Percentiles rank a stretch among this genome's conserved stretches.
These are phyloP conservation scores for Aspergillus haitiensis DNA, from an alignment of 495 filamentous ascomycete genomes.

Conservation along the genomic window DNA sequence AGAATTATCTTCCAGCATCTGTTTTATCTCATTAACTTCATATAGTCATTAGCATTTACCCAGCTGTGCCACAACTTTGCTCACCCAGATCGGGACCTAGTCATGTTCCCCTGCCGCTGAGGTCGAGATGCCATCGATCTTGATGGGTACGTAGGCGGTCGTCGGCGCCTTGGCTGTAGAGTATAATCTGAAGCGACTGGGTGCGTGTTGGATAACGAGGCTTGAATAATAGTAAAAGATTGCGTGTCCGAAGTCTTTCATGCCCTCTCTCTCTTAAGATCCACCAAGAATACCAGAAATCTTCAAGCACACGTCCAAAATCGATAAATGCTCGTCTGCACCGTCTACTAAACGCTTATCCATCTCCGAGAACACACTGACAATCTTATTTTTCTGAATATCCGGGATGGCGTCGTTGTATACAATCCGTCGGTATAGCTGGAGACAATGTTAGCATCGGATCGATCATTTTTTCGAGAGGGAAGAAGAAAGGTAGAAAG, in stretches of 20 bases:
- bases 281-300: conserved; percentile 72
- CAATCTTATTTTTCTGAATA: conserved; percentile 86
- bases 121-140: too few species aligned
- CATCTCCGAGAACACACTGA: conserved; percentile 83
- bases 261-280: conserved; percentile 15
- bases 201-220: too few species aligned
- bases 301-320: conserved; percentile 79
- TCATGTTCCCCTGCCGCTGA: too few species aligned
- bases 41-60: conserved; percentile 24
- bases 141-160: too few species aligned
- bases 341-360: conserved; percentile 97
- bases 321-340: conserved; percentile 90
- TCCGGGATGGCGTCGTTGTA: conserved; percentile 82
- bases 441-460: not conserved
- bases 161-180: too few species aligned
- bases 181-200: too few species aligned
- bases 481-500: conserved; percentile 20
- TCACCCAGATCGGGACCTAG: not conserved
- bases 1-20: not conserved
- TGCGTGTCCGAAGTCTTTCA: not conserved
- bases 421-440: conserved; percentile 83
- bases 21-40: conserved; percentile 19
- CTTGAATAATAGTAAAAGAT: not conserved
- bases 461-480: not conserved
- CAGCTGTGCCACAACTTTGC: not conserved